Evolutionary conservation across 2,329 filamentous ascomycete species (phyloP).

Genomic region (Cryphonectria parasitica): DNA sequence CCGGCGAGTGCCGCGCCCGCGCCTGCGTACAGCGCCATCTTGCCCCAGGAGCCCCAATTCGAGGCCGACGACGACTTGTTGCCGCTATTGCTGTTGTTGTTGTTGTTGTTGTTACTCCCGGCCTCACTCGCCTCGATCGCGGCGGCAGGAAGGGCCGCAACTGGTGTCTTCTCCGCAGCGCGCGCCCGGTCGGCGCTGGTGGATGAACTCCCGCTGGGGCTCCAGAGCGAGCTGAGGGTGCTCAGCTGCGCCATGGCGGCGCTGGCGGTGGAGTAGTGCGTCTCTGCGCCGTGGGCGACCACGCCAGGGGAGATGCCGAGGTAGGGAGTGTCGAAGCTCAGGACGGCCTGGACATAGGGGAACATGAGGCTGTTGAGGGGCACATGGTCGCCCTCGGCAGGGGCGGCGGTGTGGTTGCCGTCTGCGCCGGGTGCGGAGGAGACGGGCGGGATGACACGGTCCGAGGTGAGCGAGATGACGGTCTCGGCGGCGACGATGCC

Average conservation of each 20-base stretch:
- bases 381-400: conserved; percentile 36
- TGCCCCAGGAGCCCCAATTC: conserved; percentile 80
- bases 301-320: conserved; percentile 80
- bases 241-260: conserved; percentile 69
- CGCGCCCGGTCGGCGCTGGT: conserved; percentile 10
- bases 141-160: conserved; percentile 43
- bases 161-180: conserved; percentile 40
- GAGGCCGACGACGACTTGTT: conserved; percentile 11
- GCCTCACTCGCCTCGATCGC: conserved; percentile 40
- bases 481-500: conserved; percentile 95
- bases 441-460: conserved; percentile 54
- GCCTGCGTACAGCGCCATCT: conserved; percentile 82
- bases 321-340: conserved; percentile 95
- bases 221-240: conserved; percentile 71
- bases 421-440: conserved; percentile 32
- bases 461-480: conserved; percentile 69
- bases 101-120: conserved; percentile 33
- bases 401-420: conserved; percentile 45
- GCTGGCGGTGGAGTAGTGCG: conserved; percentile 76
- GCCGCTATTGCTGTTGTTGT: conserved; percentile 29
- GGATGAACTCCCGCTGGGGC: conserved; percentile 44
- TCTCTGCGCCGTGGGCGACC: conserved; percentile 85
- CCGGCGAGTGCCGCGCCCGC: conserved; percentile 82
- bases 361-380: conserved; percentile 76
- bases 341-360: conserved; percentile 85